These are phyloP conservation scores for Bisporella sp. DNA, from an alignment of 2,329 filamentous ascomycete species.

Conservation along the genomic window DNA sequence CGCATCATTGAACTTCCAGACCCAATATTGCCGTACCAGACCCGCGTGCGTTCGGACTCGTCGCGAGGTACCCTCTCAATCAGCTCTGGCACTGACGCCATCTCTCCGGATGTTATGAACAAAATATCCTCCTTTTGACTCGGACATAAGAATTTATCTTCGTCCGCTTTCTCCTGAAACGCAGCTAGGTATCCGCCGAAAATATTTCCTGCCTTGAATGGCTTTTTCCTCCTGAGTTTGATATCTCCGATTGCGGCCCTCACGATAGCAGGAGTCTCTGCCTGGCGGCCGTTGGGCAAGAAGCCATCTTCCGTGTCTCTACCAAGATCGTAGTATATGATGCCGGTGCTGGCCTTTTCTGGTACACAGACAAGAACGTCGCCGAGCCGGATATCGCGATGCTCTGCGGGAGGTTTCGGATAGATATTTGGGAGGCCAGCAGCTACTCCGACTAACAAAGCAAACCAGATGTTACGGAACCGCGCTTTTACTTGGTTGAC, in stretches of 20 bases:
- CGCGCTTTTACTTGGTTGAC: slow-evolving; percentile 29
- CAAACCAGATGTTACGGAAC: slow-evolving; percentile 30
- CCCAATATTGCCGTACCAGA: slow-evolving; percentile 30
- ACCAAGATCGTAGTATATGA: slow-evolving; percentile 29
- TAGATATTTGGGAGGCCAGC: slow-evolving; percentile 28
- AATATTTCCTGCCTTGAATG: slow-evolving; percentile 6
- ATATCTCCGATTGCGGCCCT: slow-evolving; percentile 30
- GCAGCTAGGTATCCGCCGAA: slow-evolving; percentile 21
- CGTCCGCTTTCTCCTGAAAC: slow-evolving; percentile 21
- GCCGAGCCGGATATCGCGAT: slow-evolving; percentile 32
- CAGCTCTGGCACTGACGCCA: not conserved
- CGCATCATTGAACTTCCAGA: slow-evolving; percentile 29
- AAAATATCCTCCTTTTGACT: slow-evolving; percentile 26
- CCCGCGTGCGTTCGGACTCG: slow-evolving; percentile 17
- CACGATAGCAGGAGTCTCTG: slow-evolving; percentile 17
- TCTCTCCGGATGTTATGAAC: slow-evolving; percentile 8
- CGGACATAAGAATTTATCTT: slow-evolving; percentile 22
- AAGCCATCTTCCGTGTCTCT: slow-evolving; percentile 22
- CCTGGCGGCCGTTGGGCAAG: slow-evolving; percentile 21
- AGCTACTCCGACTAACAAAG: slow-evolving; percentile 31
- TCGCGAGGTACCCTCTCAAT: slow-evolving; percentile 16
- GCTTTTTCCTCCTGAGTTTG: slow-evolving; percentile 18
- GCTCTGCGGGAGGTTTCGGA: slow-evolving; percentile 9
- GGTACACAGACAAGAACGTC: slow-evolving; percentile 30
- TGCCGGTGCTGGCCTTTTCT: slow-evolving; percentile 16